Conservation (phyloP, 1,139 yeast genomes). For the Suhomyces taliae region DNA sequence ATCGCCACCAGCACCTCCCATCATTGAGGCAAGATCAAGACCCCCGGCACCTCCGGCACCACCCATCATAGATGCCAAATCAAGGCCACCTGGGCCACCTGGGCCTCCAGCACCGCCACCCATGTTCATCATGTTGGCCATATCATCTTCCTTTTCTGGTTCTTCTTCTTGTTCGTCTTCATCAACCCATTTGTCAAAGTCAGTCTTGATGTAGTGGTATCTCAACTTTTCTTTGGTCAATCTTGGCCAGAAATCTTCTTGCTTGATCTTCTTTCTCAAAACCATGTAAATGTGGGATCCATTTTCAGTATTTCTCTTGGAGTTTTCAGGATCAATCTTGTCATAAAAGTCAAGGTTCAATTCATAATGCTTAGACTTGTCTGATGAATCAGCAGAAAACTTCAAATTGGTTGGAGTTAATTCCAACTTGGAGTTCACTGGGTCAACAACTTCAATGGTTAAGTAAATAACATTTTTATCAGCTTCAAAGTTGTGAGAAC, state of each 20-base stretch:
- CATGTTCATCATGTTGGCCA: slow-evolving; percentile 23
- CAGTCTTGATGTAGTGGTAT: slow-evolving; percentile 89
- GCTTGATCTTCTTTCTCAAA: slow-evolving; percentile 64
- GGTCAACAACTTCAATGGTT: slow-evolving; percentile 74
- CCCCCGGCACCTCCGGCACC: slow-evolving; percentile 38
- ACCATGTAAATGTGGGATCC: slow-evolving; percentile 75
- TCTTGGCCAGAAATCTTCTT: slow-evolving; percentile 52
- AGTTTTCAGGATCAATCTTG: slow-evolving; percentile 66
- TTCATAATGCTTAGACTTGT: slow-evolving; percentile 47
- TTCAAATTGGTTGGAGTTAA: slow-evolving; percentile 59
- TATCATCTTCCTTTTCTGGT: slow-evolving; percentile 47
- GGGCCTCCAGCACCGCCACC: slow-evolving; percentile 33
- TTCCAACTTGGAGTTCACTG: slow-evolving; percentile 60
- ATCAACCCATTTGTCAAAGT: slow-evolving; percentile 84
- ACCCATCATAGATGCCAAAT: slow-evolving; percentile 24
- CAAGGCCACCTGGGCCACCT: slow-evolving; percentile 28
- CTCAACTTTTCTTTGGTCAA: slow-evolving; percentile 31
- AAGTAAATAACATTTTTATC: slow-evolving; percentile 73
- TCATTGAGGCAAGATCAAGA: slow-evolving; percentile 22
- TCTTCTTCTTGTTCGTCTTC: slow-evolving; percentile 33
- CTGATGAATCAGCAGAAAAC: slow-evolving; percentile 58
- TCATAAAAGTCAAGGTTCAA: slow-evolving; percentile 70
- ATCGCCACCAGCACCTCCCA: slow-evolving; percentile 24
- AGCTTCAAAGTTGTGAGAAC: slow-evolving; percentile 71
- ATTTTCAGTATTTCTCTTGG: slow-evolving; percentile 55